Conservation (phyloP, 2,329 filamentous ascomycete genomes). For the Capronia epimyces region DNA sequence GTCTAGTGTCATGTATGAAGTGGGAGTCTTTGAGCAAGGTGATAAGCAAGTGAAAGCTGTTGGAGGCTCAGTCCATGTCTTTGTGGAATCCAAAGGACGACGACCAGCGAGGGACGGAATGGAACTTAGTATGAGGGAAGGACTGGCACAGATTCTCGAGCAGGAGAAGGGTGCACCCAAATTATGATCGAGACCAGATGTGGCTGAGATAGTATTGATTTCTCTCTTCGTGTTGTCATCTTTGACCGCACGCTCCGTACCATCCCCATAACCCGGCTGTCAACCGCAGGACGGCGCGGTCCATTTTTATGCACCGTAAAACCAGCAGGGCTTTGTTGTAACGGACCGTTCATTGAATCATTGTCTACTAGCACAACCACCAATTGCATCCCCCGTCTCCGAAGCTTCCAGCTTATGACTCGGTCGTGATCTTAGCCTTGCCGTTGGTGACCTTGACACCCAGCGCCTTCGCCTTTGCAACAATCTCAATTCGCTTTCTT, state of each 20-base stretch:
- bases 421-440: slow-evolving; percentile 97
- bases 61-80: slow-evolving; percentile 81
- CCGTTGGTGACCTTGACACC: slow-evolving; percentile 99
- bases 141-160: slow-evolving; percentile 5
- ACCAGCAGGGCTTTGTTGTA: slow-evolving; percentile 3
- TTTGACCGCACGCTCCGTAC: slow-evolving; percentile 10
- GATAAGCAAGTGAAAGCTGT: slow-evolving; percentile 72
- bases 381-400: slow-evolving; percentile 20
- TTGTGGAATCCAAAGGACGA: slow-evolving; percentile 66
- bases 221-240: slow-evolving; percentile 10
- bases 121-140: slow-evolving; percentile 34
- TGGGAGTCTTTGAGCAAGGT: slow-evolving; percentile 75
- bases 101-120: slow-evolving; percentile 64
- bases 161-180: slow-evolving; percentile 2
- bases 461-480: slow-evolving; percentile 93
- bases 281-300: slow-evolving; percentile 1
- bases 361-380: slow-evolving; percentile 2
- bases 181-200: neutral
- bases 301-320: slow-evolving; percentile 11
- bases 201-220: slow-evolving; percentile 18
- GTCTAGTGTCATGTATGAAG: slow-evolving; percentile 84
- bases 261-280: slow-evolving; percentile 2
- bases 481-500: slow-evolving; percentile 97
- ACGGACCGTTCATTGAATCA: slow-evolving; percentile 9
- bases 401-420: slow-evolving; percentile 55